These are phyloP conservation scores for Pseudogymnoascus sp. DNA, from an alignment of 2,329 filamentous ascomycete genomes.

Conservation along the genomic window DNA sequence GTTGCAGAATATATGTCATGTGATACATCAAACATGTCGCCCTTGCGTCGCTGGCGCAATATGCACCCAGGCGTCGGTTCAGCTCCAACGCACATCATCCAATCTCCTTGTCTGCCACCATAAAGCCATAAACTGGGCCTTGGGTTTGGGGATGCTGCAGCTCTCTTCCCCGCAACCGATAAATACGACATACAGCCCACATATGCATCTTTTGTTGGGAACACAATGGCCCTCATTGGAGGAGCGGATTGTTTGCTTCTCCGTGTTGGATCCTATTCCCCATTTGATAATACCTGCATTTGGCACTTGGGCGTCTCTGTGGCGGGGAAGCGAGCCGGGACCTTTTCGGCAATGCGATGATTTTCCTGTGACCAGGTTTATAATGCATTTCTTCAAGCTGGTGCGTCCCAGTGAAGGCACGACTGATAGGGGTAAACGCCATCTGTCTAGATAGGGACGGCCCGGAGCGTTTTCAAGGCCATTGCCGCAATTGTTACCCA, in stretches of 20 bases:
- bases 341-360: background rate
- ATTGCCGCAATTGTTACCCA: background rate
- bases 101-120: background rate
- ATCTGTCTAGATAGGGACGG: background rate
- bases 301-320: background rate
- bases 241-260: background rate
- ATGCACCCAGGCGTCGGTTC: background rate
- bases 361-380: background rate
- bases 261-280: background rate
- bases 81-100: background rate
- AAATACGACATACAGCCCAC: background rate
- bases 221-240: background rate
- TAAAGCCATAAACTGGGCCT: background rate
- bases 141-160: background rate
- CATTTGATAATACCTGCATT: background rate
- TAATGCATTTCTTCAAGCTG: background rate
- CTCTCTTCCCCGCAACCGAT: background rate
- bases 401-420: background rate
- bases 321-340: background rate
- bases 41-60: background rate
- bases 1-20: background rate
- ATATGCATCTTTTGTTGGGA: background rate
- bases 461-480: background rate
- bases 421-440: background rate
- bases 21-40: background rate